These are phyloP conservation scores for Mycosphaerella sp. DNA, from an alignment of 2,329 filamentous ascomycete genomes.

Conservation along the genomic window DNA sequence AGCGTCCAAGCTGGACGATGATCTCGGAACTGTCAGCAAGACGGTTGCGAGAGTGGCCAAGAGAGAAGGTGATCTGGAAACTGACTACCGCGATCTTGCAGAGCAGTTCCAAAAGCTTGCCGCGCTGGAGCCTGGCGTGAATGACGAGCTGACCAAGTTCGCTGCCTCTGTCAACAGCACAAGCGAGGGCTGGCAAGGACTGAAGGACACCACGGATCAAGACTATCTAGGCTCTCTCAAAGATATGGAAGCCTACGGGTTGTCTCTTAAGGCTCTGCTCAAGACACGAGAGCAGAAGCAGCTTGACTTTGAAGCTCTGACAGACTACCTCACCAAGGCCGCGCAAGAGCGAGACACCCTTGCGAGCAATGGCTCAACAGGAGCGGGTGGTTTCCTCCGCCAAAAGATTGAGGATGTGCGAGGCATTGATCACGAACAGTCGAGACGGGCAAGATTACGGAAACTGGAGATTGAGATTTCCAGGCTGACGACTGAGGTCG, in stretches of 20 bases:
- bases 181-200: constrained; percentile 65
- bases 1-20: constrained; percentile 89
- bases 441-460: constrained; percentile 74
- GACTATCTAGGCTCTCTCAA: constrained; percentile 88
- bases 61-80: constrained; percentile 78
- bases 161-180: constrained; percentile 80
- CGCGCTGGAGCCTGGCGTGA: constrained; percentile 78
- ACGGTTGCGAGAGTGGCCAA: constrained; percentile 87
- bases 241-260: constrained; percentile 92
- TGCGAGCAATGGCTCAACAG: constrained; percentile 53
- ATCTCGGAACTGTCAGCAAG: constrained; percentile 88
- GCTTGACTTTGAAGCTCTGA: constrained; percentile 91
- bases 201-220: constrained; percentile 89
- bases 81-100: constrained; percentile 81
- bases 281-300: constrained; percentile 96
- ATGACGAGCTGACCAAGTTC: constrained; percentile 75
- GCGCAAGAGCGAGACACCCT: constrained; percentile 79
- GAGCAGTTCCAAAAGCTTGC: constrained; percentile 94
- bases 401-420: constrained; percentile 95
- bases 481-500: constrained; percentile 81
- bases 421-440: constrained; percentile 92
- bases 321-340: constrained; percentile 90
- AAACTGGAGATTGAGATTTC: constrained; percentile 91
- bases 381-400: constrained; percentile 80
- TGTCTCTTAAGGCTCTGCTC: constrained; percentile 77